phyloP scores from a whole-genome alignment of 305 asterid genomes.

The Stenogyne calaminthoides region DNA sequence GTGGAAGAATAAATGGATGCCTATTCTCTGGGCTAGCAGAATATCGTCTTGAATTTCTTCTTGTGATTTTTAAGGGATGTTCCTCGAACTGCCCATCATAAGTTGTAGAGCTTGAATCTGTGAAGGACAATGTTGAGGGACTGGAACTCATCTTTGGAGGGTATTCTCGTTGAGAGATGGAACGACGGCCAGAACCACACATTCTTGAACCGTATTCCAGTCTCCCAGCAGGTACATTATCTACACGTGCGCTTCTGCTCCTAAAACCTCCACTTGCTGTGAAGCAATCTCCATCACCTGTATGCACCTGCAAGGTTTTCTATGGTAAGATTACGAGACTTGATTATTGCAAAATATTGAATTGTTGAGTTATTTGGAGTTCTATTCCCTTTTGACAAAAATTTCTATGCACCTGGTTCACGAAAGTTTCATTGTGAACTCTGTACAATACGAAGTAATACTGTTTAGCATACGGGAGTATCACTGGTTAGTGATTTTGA shows the following conservation, averaged over 20 bases:
- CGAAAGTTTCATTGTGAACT: no score
- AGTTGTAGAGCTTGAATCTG: slow-evolving; percentile 52
- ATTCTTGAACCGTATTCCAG: slow-evolving; percentile 39
- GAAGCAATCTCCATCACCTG: slow-evolving; percentile 28
- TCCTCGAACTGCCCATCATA: slow-evolving; percentile 48
- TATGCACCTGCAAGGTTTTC: slow-evolving; percentile 41
- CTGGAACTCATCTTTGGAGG: slow-evolving; percentile 41
- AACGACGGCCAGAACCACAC: slow-evolving; percentile 37
- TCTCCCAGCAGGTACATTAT: slow-evolving; percentile 36
- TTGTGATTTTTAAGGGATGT: slow-evolving; percentile 36
- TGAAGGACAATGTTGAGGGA: slow-evolving; percentile 51
- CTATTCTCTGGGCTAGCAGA: slow-evolving; percentile 37
- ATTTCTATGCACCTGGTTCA: no score
- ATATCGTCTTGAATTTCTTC: slow-evolving; percentile 35
- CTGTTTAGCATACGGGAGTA: no score
- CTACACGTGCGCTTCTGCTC: slow-evolving; percentile 44
- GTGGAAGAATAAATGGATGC: slow-evolving; percentile 33
- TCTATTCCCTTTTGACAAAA: neutral
- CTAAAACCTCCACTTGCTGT: slow-evolving; percentile 38
- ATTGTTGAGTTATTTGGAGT: neutral
- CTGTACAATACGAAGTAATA: no score
- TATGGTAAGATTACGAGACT: no score
- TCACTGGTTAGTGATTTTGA: no score
- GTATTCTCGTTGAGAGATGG: slow-evolving; percentile 44
- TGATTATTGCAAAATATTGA: neutral